A percentile compares a stretch with the other conserved stretches of the same genome.
Conservation (phyloP, 371 early-diverging fungal species). For the Mucor mucedo region DNA sequence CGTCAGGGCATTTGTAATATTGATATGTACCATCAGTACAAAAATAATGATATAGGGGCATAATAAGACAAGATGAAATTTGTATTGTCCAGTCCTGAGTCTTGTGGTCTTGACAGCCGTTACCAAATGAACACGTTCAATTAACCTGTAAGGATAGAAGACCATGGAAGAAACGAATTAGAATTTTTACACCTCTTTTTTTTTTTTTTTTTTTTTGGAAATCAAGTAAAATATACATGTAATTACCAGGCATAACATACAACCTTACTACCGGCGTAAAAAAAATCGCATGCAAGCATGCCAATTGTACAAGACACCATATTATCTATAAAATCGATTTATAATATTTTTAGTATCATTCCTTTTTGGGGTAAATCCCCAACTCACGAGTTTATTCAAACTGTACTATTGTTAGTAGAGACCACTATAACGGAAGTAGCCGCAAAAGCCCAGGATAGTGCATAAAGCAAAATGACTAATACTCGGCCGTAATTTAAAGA, state of each 20-base stretch:
- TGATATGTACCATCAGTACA: slow-evolving; percentile 43
- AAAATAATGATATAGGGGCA: slow-evolving; percentile 53
- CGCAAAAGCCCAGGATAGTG: slow-evolving; percentile 51
- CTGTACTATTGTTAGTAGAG: slow-evolving; percentile 52
- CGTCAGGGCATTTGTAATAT: too few species aligned
- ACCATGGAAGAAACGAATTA: background rate
- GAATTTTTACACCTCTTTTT: background rate
- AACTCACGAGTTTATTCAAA: background rate
- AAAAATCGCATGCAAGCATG: slow-evolving; percentile 51
- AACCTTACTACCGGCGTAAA: slow-evolving; percentile 56
- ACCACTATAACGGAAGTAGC: slow-evolving; percentile 42
- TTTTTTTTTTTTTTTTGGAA: background rate
- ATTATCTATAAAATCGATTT: slow-evolving; percentile 31
- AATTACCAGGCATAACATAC: slow-evolving; percentile 51
- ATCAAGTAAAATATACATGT: too few species aligned
- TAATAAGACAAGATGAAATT: slow-evolving; percentile 49
- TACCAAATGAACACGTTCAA: slow-evolving; percentile 54
- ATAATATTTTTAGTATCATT: background rate
- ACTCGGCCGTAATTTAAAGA: slow-evolving; percentile 47
- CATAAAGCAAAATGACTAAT: slow-evolving; percentile 45
- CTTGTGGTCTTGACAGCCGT: slow-evolving; percentile 51
- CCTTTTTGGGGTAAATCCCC: too few species aligned
- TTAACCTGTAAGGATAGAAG: slow-evolving; percentile 32
- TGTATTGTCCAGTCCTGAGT: slow-evolving; percentile 48
- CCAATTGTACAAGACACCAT: slow-evolving; percentile 49